A percentile compares a stretch with the other conserved stretches of the same genome.
phyloP scores from a whole-genome alignment of 2,329 filamentous ascomycete species.

The Teratosphaeriaceae sp. region DNA sequence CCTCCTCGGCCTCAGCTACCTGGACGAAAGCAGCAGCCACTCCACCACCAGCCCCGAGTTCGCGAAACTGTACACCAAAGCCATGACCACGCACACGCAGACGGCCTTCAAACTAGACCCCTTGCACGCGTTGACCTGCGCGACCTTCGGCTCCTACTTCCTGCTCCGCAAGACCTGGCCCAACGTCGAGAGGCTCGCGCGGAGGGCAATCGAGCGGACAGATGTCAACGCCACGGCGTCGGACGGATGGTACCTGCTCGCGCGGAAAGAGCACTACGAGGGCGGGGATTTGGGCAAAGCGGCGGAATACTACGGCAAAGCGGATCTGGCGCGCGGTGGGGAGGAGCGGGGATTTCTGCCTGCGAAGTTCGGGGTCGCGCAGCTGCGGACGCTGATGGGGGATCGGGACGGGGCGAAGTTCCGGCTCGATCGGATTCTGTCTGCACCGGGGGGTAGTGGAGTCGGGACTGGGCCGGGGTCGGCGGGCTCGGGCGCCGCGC shows the following conservation, averaged over 20 bases:
- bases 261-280: slow-evolving; percentile 81
- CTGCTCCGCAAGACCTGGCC: slow-evolving; percentile 71
- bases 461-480: no score
- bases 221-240: slow-evolving; percentile 95
- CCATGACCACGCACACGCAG: slow-evolving; percentile 90
- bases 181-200: slow-evolving; percentile 78
- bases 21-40: slow-evolving; percentile 78
- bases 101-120: slow-evolving; percentile 92
- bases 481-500: slow-evolving; percentile 51
- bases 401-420: slow-evolving; percentile 91
- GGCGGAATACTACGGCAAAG: slow-evolving; percentile 77
- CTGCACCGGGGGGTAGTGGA: slow-evolving; percentile 9
- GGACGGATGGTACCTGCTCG: slow-evolving; percentile 94
- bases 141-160: slow-evolving; percentile 87
- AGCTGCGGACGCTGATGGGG: slow-evolving; percentile 76
- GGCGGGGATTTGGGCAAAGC: slow-evolving; percentile 64
- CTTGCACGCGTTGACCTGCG: slow-evolving; percentile 80
- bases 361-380: slow-evolving; percentile 88
- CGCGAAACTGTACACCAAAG: slow-evolving; percentile 76
- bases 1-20: slow-evolving; percentile 80
- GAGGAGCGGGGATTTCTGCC: slow-evolving; percentile 87
- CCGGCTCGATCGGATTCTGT: slow-evolving; percentile 82
- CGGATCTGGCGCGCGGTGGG: slow-evolving; percentile 86
- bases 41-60: slow-evolving; percentile 81
- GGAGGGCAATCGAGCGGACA: slow-evolving; percentile 90